phyloP scores from a whole-genome alignment of 345 rosid genomes.

The Sisymbrium altissimum region DNA sequence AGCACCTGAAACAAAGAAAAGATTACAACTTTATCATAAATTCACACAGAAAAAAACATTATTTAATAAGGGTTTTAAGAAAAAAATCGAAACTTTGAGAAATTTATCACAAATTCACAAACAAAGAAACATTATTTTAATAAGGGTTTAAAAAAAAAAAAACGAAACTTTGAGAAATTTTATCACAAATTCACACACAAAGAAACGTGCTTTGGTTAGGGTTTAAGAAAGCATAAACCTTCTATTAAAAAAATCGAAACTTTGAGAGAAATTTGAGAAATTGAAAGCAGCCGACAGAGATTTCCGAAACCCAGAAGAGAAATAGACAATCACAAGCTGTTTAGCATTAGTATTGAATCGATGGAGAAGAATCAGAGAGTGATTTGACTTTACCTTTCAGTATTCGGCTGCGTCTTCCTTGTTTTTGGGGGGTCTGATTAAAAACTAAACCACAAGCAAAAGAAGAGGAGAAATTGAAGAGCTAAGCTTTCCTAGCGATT shows the following conservation, averaged over 20 bases:
- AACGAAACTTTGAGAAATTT: not conserved
- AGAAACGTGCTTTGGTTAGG: not conserved
- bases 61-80: not conserved
- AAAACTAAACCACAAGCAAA: not conserved
- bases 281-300: not conserved
- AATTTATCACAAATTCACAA: not conserved
- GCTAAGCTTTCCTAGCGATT: not conserved
- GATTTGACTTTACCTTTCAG: not conserved
- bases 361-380: not conserved
- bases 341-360: not conserved
- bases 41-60: not conserved
- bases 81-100: not conserved
- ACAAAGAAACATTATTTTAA: not conserved
- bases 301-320: not conserved
- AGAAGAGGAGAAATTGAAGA: not conserved
- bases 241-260: not conserved
- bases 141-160: not conserved
- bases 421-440: not conserved
- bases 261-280: not conserved
- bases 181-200: too few species aligned
- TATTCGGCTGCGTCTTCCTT: not conserved
- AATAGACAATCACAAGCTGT: not conserved
- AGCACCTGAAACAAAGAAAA: constrained; percentile 24
- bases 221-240: not conserved
- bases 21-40: not conserved